Conservation (phyloP, 108 stramenopile genomes). For the Cyclotella kingstonii region DNA sequence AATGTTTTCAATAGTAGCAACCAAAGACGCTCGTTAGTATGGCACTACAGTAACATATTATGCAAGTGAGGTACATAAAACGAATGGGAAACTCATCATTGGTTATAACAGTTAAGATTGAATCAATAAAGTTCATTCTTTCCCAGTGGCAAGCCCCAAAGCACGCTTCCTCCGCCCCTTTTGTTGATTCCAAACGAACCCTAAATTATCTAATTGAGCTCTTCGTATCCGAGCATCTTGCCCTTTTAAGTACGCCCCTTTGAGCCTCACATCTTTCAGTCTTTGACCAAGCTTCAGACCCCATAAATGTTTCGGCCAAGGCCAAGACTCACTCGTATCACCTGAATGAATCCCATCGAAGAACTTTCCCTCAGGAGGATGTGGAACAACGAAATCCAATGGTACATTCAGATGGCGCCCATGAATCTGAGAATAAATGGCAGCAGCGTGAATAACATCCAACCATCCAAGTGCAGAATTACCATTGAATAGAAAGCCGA, state of each 20-base stretch:
- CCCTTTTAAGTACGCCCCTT: slow-evolving; percentile 70
- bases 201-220: slow-evolving; percentile 74
- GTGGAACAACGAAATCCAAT: slow-evolving; percentile 60
- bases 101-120: too few species aligned
- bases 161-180: slow-evolving; percentile 50
- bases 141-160: background rate
- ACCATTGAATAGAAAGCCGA: slow-evolving; percentile 74
- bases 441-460: slow-evolving; percentile 81
- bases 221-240: slow-evolving; percentile 43
- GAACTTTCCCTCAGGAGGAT: slow-evolving; percentile 36
- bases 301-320: slow-evolving; percentile 78
- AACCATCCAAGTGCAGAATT: slow-evolving; percentile 77
- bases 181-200: slow-evolving; percentile 73
- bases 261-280: slow-evolving; percentile 73
- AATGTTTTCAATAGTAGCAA: too few species aligned
- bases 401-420: slow-evolving; percentile 66
- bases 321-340: slow-evolving; percentile 49
- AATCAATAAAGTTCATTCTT: too few species aligned
- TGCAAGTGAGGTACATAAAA: too few species aligned
- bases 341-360: background rate
- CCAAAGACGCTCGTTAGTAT: too few species aligned
- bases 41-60: too few species aligned
- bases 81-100: too few species aligned
- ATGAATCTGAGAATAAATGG: slow-evolving; percentile 80
- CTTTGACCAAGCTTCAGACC: slow-evolving; percentile 75